phyloP scores from a whole-genome alignment of 768 basidiomycete species.

The Xerocomellus amylosporus region DNA sequence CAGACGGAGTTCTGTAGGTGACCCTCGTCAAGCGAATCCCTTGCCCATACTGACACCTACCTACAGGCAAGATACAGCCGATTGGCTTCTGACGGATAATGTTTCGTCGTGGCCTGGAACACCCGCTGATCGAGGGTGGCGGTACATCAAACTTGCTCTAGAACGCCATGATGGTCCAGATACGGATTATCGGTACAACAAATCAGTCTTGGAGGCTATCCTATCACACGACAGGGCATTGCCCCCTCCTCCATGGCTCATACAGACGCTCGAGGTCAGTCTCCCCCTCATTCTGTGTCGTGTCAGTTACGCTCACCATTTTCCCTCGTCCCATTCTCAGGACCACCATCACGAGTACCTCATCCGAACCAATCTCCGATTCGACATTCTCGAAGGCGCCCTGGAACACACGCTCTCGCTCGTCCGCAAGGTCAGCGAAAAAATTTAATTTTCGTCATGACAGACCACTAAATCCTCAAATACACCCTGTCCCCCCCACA shows the following conservation, averaged over 20 bases:
- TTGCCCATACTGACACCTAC: conserved; percentile 4
- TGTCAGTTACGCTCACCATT: not conserved
- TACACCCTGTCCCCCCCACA: not conserved
- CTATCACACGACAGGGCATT: conserved; percentile 58
- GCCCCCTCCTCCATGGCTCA: conserved; percentile 80
- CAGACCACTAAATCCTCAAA: conserved; percentile 8
- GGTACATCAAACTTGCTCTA: conserved; percentile 79
- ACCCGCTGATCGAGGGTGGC: conserved; percentile 77
- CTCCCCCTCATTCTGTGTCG: not conserved
- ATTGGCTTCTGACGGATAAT: conserved; percentile 83
- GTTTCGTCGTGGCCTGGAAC: conserved; percentile 83
- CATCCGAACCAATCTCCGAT: conserved; percentile 73
- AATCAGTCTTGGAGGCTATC: conserved; percentile 74
- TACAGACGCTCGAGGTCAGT: conserved; percentile 67
- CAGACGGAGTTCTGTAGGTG: conserved; percentile 57
- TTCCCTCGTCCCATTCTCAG: conserved; percentile 23
- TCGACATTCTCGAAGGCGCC: conserved; percentile 76
- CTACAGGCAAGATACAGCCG: conserved; percentile 62
- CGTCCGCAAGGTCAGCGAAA: conserved; percentile 61
- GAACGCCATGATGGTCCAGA: conserved; percentile 71
- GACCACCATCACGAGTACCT: conserved; percentile 80
- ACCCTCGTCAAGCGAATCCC: not conserved
- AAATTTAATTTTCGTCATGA: not conserved
- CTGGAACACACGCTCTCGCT: conserved; percentile 69
- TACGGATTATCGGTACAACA: conserved; percentile 74